Evolutionary conservation across 2,329 filamentous ascomycete genomes (phyloP), one percentile per base, ranked within the genome.

Genomic region (Ascochyta clinopodiicola): DNA sequence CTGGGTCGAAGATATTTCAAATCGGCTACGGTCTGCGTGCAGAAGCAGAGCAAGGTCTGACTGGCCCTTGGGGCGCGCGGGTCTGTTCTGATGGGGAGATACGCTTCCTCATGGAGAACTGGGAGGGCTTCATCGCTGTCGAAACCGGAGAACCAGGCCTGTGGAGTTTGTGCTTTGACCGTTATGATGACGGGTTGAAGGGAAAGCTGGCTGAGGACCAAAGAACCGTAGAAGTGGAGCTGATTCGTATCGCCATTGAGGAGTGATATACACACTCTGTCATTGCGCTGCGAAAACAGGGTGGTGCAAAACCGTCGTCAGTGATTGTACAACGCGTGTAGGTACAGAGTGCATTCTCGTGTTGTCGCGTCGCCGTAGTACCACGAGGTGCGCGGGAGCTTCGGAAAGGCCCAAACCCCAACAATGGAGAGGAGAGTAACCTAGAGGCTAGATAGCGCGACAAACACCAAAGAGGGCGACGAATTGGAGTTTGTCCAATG

Each of bases 81-180:
- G 87, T 90, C 64, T 94, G 89, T 85, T 88, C 82, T 1, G 81
- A 85, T 36, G 83, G 88, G 45, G 84, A 88, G 59, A 76, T 78
- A 38, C 77, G 77, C 27, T 68, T 85, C 24, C 82, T 77, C 6
- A 76, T 86, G 8, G 82, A 86, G 49, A 80, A 78, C 1, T 82
- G 78, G 72, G 81, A 86, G 59, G 80, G 80, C 4, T 86, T 85
- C 56, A 75, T 84, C 2, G 84, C 82, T 0, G 79, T 86, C 5
- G 79, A 85, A 32, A 57, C 67, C 74, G 80, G 57, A 64, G 77
- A 42, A 77, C 81, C 60, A 72, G 73, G 27, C 62, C 76, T 61
- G 10, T 86, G 84, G 83, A 79, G 79, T 34, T 62, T 86, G 37
- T 83, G 79, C 58, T 81, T 77, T 51, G 79, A 81, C 56, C 61